These are phyloP conservation scores for Arthrobotrys sphaeroides DNA, from an alignment of 2,329 filamentous ascomycete genomes.

Conservation along the genomic window DNA sequence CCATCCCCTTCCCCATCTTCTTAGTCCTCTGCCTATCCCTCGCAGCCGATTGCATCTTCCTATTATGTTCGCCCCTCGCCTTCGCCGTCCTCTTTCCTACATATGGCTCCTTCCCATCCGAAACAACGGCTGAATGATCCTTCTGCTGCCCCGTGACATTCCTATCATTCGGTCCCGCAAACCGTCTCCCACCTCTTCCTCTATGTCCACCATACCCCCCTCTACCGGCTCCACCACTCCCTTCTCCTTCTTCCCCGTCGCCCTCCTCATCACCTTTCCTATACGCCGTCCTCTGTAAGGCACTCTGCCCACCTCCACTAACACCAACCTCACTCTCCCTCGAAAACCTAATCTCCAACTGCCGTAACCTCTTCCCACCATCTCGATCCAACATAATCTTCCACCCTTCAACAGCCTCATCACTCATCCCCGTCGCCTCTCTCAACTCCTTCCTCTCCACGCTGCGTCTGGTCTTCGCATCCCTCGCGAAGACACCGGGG, in stretches of 20 bases:
- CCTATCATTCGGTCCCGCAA: slow-evolving; percentile 42
- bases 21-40: slow-evolving; percentile 46
- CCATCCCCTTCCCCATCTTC: slow-evolving; percentile 42
- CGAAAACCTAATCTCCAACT: slow-evolving; percentile 41
- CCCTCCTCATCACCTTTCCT: slow-evolving; percentile 36
- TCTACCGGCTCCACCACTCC: neutral
- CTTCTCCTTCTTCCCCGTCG: slow-evolving; percentile 18
- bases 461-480: slow-evolving; percentile 74
- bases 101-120: slow-evolving; percentile 22
- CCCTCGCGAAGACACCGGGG: slow-evolving; percentile 74
- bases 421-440: slow-evolving; percentile 84
- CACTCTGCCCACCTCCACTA: slow-evolving; percentile 2
- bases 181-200: neutral
- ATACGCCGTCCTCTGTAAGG: slow-evolving; percentile 24
- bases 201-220: neutral
- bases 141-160: slow-evolving; percentile 19
- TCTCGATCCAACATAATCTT: slow-evolving; percentile 61
- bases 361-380: slow-evolving; percentile 29
- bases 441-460: slow-evolving; percentile 72
- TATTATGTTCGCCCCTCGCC: slow-evolving; percentile 47
- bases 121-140: slow-evolving; percentile 34
- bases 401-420: slow-evolving; percentile 95
- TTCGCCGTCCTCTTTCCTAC: slow-evolving; percentile 44
- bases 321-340: neutral
- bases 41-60: slow-evolving; percentile 45